Conservation (phyloP, 257 asterid species). For the Fraxinus excelsior region DNA sequence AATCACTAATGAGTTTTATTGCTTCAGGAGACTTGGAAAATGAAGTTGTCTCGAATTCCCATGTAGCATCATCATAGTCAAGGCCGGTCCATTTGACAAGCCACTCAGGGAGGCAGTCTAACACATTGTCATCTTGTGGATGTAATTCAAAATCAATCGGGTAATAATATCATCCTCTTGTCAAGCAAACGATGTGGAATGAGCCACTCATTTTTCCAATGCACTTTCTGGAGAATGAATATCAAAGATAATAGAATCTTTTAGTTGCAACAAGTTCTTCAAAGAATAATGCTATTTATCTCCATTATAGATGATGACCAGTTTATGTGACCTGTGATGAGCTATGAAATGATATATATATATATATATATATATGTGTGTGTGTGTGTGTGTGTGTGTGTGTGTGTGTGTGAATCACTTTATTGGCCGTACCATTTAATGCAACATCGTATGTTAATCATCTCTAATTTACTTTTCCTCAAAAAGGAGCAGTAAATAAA, state of each 20-base stretch:
- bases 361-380: too few relatives aligned
- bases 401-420: too few relatives aligned
- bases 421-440: too few relatives aligned
- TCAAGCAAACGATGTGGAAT: slow-evolving; percentile 35
- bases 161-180: slow-evolving; percentile 34
- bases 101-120: slow-evolving; percentile 34
- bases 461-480: too few relatives aligned
- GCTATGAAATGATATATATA: too few relatives aligned
- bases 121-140: slow-evolving; percentile 12
- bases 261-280: background rate
- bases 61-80: slow-evolving; percentile 34
- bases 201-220: slow-evolving; percentile 28
- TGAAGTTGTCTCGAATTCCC: slow-evolving; percentile 43
- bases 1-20: slow-evolving; percentile 26
- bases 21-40: slow-evolving; percentile 31
- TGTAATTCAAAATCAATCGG: background rate
- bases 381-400: too few relatives aligned
- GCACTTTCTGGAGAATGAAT: slow-evolving; percentile 27
- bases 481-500: too few relatives aligned
- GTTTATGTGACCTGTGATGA: too few relatives aligned
- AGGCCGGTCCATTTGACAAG: slow-evolving; percentile 48
- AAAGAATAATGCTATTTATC: too few relatives aligned
- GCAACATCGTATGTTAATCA: too few relatives aligned
- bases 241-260: background rate
- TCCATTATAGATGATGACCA: too few relatives aligned